phyloP scores from a whole-genome alignment of 805 yeast genomes.

The Lipomyces oligophaga region DNA sequence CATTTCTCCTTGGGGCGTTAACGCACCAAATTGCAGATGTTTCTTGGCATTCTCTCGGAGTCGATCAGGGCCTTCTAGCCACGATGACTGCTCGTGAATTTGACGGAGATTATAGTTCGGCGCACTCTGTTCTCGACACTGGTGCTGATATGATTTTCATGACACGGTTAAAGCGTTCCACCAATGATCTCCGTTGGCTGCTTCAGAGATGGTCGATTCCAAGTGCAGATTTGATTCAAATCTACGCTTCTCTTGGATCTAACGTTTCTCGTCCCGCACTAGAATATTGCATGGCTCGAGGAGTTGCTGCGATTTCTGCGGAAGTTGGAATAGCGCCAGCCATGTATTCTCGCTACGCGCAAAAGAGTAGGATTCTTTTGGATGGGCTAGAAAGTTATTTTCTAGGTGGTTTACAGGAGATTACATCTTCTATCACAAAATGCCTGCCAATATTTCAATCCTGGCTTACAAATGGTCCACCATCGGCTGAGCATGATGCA shows the following conservation, averaged over 20 bases:
- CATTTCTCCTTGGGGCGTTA: slow-evolving; percentile 56
- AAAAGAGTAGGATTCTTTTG: slow-evolving; percentile 46
- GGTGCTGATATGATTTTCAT: slow-evolving; percentile 61
- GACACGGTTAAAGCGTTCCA: slow-evolving; percentile 39
- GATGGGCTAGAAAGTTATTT: slow-evolving; percentile 47
- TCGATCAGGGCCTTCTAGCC: slow-evolving; percentile 53
- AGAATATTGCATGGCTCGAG: slow-evolving; percentile 52
- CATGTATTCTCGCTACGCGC: slow-evolving; percentile 37
- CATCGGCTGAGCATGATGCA: slow-evolving; percentile 23
- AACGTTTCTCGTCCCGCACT: slow-evolving; percentile 38
- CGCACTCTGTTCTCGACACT: slow-evolving; percentile 54
- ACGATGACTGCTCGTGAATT: slow-evolving; percentile 54
- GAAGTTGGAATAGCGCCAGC: slow-evolving; percentile 42
- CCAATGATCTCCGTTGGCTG: slow-evolving; percentile 34
- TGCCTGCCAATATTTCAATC: slow-evolving; percentile 41
- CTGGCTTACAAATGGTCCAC: slow-evolving; percentile 43
- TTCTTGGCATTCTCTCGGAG: slow-evolving; percentile 62
- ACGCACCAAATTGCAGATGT: slow-evolving; percentile 63
- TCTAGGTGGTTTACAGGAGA: slow-evolving; percentile 53
- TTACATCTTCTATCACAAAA: slow-evolving; percentile 39
- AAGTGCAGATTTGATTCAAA: slow-evolving; percentile 41
- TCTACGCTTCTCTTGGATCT: slow-evolving; percentile 43
- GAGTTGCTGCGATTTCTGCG: slow-evolving; percentile 48
- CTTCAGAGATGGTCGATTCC: slow-evolving; percentile 45
- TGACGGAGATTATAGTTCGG: slow-evolving; percentile 45